These are phyloP conservation scores for Calycina herbarum DNA, from an alignment of 2,329 filamentous ascomycete genomes.

Conservation along the genomic window DNA sequence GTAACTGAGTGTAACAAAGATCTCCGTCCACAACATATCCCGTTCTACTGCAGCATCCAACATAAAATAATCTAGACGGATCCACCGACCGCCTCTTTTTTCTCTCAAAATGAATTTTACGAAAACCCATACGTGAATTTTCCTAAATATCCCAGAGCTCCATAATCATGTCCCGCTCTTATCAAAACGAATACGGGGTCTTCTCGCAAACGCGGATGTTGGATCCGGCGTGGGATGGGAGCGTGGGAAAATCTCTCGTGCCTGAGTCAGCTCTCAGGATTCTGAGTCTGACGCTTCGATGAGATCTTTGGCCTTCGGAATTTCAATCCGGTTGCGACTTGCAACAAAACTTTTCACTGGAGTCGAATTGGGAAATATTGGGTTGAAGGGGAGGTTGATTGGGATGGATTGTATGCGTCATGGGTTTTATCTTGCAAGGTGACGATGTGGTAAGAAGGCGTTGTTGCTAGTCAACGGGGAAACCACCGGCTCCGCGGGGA, in stretches of 20 bases:
- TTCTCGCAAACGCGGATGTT: neutral
- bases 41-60: too few relatives aligned
- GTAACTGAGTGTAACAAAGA: slow-evolving; percentile 3
- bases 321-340: slow-evolving; percentile 6
- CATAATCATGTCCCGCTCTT: neutral
- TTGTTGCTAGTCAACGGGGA: neutral
- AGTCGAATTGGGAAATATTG: neutral
- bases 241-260: neutral
- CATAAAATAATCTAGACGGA: neutral
- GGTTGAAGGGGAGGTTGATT: neutral
- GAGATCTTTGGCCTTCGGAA: slow-evolving; percentile 1
- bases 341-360: slow-evolving; percentile 4
- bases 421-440: neutral
- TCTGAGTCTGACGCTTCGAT: neutral
- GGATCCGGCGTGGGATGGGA: neutral
- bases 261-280: neutral
- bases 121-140: neutral
- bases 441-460: slow-evolving; percentile 1
- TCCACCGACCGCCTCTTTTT: neutral
- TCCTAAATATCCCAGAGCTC: neutral
- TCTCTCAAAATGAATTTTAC: neutral
- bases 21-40: slow-evolving; percentile 2
- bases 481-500: neutral
- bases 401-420: neutral
- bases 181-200: neutral